These are phyloP conservation scores for Xylaria venustula DNA, from an alignment of 495 filamentous ascomycete species.

Conservation along the genomic window DNA sequence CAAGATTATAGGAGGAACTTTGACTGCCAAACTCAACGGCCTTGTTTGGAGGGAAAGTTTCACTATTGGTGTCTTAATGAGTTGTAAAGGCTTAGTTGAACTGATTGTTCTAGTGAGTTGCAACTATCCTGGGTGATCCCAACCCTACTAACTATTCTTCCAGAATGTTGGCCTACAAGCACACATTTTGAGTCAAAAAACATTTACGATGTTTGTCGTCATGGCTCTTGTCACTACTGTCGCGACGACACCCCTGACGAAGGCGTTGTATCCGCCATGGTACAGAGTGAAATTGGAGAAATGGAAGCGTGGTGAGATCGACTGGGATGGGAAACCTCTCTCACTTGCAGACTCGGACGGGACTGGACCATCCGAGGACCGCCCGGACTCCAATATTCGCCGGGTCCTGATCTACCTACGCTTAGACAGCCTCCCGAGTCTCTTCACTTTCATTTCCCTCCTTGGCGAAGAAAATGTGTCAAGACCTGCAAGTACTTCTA, in stretches of 20 bases:
- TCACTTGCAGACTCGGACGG: conserved; percentile 37
- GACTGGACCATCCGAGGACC: conserved; percentile 41
- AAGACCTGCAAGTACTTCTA: conserved; percentile 22
- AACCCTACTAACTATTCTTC: conserved; percentile 21
- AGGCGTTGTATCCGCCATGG: conserved; percentile 76
- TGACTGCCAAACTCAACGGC: conserved; percentile 74
- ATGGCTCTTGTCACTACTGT: conserved; percentile 95
- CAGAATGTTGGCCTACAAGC: conserved; percentile 95
- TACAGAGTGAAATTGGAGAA: conserved; percentile 88
- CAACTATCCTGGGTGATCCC: background rate
- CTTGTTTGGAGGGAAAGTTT: conserved; percentile 92
- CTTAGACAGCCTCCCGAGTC: conserved; percentile 83
- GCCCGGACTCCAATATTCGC: conserved; percentile 44
- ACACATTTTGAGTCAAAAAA: conserved; percentile 77
- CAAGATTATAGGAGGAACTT: conserved; percentile 81
- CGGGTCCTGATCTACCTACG: conserved; percentile 63
- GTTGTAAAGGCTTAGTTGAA: conserved; percentile 95
- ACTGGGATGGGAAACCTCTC: conserved; percentile 78
- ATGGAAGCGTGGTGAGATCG: conserved; percentile 90
- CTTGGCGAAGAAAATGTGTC: conserved; percentile 55
- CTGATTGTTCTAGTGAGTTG: conserved; percentile 83
- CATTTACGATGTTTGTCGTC: conserved; percentile 98
- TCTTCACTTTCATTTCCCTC: conserved; percentile 81
- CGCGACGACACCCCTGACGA: conserved; percentile 80
- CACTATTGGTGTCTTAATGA: conserved; percentile 91